phyloP scores from a whole-genome alignment of 2,329 filamentous ascomycete genomes.

The Aureobasidium musti region DNA sequence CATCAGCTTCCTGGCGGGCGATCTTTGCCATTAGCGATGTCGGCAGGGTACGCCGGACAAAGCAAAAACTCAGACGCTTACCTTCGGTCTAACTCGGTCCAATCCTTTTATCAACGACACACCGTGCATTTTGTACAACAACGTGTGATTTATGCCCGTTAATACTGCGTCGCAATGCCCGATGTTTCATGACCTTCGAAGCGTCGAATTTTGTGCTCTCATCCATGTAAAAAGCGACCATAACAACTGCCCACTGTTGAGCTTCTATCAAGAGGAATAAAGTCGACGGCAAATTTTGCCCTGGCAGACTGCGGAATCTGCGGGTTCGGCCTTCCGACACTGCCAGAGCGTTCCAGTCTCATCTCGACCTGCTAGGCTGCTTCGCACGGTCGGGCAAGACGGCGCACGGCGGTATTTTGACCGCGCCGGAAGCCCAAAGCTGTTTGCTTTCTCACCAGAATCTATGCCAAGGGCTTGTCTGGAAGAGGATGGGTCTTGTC shows the following conservation, averaged over 20 bases:
- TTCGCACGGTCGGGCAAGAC: conserved; percentile 13
- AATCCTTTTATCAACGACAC: conserved; percentile 1
- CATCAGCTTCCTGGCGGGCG: neutral
- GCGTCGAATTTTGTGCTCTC: neutral
- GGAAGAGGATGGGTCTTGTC: neutral
- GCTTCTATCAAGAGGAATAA: neutral
- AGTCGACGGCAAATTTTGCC: conserved; percentile 5
- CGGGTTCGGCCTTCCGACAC: conserved; percentile 15
- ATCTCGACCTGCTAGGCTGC: conserved; percentile 18
- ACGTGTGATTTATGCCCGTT: neutral
- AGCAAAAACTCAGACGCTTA: conserved; percentile 4
- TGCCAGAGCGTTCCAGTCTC: conserved; percentile 27
- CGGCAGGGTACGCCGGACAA: conserved; percentile 1
- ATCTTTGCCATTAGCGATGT: conserved; percentile 26
- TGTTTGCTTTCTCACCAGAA: conserved; percentile 16
- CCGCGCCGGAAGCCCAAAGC: neutral
- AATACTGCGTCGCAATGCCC: neutral
- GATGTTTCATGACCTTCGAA: neutral
- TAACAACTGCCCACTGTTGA: neutral
- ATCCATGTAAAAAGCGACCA: neutral
- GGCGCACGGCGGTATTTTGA: conserved; percentile 1
- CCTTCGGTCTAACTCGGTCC: conserved; percentile 2
- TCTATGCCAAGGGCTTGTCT: neutral
- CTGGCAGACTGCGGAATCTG: neutral
- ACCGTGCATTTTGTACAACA: conserved; percentile 4